Percentiles rank a stretch among this genome's conserved stretches.
phyloP scores from a whole-genome alignment of 768 basidiomycete genomes.

The Boletus vermiculosoides region DNA sequence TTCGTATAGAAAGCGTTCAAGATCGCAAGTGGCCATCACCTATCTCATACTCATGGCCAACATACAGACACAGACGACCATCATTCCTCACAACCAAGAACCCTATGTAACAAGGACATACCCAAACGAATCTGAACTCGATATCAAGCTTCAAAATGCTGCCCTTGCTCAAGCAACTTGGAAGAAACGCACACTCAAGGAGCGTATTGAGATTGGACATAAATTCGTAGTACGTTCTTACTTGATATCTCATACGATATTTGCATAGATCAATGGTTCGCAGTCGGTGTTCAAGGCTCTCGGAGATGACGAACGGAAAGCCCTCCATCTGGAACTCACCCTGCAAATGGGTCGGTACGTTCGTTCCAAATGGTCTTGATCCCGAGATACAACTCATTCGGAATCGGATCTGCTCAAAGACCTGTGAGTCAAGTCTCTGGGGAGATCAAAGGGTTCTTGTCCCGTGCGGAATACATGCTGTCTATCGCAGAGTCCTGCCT shows the following conservation, averaged over 20 bases:
- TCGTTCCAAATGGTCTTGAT: not conserved
- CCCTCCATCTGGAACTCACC: conserved; percentile 64
- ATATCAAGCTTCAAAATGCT: conserved; percentile 55
- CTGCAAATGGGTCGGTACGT: conserved; percentile 89
- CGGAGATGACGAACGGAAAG: conserved; percentile 49
- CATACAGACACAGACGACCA: conserved; percentile 64
- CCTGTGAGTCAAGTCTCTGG: conserved; percentile 77
- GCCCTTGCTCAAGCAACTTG: conserved; percentile 72
- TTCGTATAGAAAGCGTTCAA: not conserved
- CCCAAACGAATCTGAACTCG: conserved; percentile 57
- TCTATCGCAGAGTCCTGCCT: conserved; percentile 76
- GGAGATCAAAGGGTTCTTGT: conserved; percentile 79
- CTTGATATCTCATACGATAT: not conserved
- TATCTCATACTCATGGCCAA: conserved; percentile 17
- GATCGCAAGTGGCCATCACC: not conserved
- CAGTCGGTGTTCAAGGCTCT: conserved; percentile 50
- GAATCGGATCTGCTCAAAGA: conserved; percentile 36
- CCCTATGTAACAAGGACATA: conserved; percentile 58
- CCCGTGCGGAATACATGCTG: conserved; percentile 81
- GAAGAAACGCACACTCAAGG: conserved; percentile 54
- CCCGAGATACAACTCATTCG: not conserved
- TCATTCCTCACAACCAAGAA: conserved; percentile 77
- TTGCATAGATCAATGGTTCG: not conserved
- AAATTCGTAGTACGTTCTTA: conserved; percentile 61
- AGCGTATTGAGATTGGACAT: conserved; percentile 68